Percentiles rank a stretch among this genome's conserved stretches.
Evolutionary conservation across 176 grass and related monocot species (phyloP).

Genomic region (Coix lacrymajobi): DNA sequence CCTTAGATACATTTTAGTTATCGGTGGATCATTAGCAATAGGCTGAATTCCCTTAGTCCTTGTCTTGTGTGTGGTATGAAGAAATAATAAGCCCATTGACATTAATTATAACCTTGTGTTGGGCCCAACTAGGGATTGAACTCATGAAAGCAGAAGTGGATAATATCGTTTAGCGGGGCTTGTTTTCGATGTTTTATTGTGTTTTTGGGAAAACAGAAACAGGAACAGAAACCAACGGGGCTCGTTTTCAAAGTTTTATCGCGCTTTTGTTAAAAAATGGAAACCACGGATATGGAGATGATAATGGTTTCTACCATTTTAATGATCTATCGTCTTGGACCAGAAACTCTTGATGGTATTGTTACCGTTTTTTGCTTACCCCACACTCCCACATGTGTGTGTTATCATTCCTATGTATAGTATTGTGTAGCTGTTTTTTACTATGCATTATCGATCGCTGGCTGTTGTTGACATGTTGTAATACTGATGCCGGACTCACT

Average conservation of each 20-base stretch:
- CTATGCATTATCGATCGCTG: neutral
- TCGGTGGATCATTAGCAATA: neutral
- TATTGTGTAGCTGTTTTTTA: neutral
- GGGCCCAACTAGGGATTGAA: neutral
- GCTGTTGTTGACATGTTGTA: no score
- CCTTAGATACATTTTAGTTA: neutral
- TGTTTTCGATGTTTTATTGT: neutral
- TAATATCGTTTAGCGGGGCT: neutral
- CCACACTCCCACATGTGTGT: neutral
- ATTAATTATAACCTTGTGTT: neutral
- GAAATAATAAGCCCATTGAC: neutral
- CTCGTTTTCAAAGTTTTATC: neutral
- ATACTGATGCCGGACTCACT: neutral
- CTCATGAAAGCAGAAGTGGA: neutral
- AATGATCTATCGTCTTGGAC: neutral
- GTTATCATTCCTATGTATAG: neutral
- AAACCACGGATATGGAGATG: neutral
- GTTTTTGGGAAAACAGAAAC: neutral
- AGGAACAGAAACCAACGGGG: neutral
- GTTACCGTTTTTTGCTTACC: neutral
- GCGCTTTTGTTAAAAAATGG: neutral
- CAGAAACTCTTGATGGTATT: neutral
- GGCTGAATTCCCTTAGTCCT: no score
- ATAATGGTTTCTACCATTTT: neutral
- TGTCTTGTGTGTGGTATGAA: no score